Evolutionary conservation across 495 filamentous ascomycete species (phyloP).

Genomic region (Annulohypoxylon stygium): DNA sequence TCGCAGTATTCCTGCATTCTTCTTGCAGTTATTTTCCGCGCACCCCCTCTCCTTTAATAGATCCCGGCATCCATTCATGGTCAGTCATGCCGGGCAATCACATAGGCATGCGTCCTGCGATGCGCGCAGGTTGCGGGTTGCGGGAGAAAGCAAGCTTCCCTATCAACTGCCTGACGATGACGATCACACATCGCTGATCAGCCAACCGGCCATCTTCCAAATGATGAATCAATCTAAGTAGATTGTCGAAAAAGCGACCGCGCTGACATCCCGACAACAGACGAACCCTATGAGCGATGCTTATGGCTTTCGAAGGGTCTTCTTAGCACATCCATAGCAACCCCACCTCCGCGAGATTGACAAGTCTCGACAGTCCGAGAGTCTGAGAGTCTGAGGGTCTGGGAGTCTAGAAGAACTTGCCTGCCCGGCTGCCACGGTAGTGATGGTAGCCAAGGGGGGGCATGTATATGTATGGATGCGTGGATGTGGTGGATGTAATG

Average conservation of each 20-base stretch:
- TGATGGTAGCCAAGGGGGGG: constrained; percentile 1
- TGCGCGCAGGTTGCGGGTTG: constrained; percentile 45
- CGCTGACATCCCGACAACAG: constrained; percentile 36
- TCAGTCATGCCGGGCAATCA: constrained; percentile 47
- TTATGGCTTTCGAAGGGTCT: background rate
- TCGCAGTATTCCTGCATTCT: constrained; percentile 33
- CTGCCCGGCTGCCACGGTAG: background rate
- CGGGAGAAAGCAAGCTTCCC: constrained; percentile 44
- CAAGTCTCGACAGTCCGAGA: too few species aligned
- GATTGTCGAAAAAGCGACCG: constrained; percentile 46
- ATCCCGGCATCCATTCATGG: constrained; percentile 39
- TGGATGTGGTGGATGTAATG: background rate
- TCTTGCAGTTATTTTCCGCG: constrained; percentile 26
- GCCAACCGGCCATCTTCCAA: constrained; percentile 50
- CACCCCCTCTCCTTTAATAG: constrained; percentile 37
- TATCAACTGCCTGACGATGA: constrained; percentile 42
- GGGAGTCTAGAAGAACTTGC: constrained; percentile 1
- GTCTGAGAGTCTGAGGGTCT: background rate
- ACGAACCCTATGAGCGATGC: constrained; percentile 35
- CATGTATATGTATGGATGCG: background rate
- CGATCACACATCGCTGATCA: constrained; percentile 46
- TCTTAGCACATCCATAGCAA: constrained; percentile 11
- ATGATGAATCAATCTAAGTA: constrained; percentile 49
- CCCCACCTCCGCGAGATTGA: constrained; percentile 26
- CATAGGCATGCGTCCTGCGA: constrained; percentile 45